Conservation (phyloP, 177 flowering plant genomes). For the Tripterygium wilfordii region DNA sequence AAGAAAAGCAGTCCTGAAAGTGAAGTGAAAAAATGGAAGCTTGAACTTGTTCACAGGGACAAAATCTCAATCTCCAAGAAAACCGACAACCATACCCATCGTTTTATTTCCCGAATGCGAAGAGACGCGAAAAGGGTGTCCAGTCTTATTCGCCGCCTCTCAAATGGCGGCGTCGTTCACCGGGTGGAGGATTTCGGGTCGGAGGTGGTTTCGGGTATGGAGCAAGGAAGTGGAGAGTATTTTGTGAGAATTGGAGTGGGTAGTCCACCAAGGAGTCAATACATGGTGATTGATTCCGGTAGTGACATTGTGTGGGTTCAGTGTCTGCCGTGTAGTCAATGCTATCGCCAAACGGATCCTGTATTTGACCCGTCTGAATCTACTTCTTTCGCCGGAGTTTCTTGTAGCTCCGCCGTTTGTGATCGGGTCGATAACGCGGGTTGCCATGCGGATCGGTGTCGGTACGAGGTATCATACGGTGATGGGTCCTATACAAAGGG, state of each 20-base stretch:
- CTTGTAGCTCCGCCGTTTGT: slow-evolving; percentile 68
- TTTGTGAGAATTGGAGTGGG: slow-evolving; percentile 91
- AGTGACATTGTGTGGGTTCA: slow-evolving; percentile 95
- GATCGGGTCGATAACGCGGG: slow-evolving; percentile 56
- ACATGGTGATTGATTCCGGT: slow-evolving; percentile 90
- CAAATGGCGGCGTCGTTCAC: slow-evolving; percentile 6
- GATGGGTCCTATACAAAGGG: slow-evolving; percentile 93
- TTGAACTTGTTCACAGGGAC: slow-evolving; percentile 42
- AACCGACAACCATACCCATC: slow-evolving; percentile 18
- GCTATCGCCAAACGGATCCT: slow-evolving; percentile 87
- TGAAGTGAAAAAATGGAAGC: slow-evolving; percentile 20
- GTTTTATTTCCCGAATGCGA: slow-evolving; percentile 42
- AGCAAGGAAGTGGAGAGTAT: slow-evolving; percentile 91
- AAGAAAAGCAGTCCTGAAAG: slow-evolving; percentile 3
- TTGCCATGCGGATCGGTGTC: slow-evolving; percentile 66
- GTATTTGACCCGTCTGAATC: slow-evolving; percentile 79
- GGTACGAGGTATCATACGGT: slow-evolving; percentile 77
- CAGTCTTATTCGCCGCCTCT: slow-evolving; percentile 30
- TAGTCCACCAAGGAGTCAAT: slow-evolving; percentile 71
- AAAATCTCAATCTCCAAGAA: slow-evolving; percentile 11
- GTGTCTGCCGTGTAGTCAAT: slow-evolving; percentile 80
- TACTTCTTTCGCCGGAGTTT: slow-evolving; percentile 57
- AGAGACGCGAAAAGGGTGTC: slow-evolving; percentile 52
- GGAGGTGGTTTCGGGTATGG: slow-evolving; percentile 88
- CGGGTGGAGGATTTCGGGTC: slow-evolving; percentile 60